Conservation (phyloP, 306 rosid genomes). For the Cicer pinnatifidum region DNA sequence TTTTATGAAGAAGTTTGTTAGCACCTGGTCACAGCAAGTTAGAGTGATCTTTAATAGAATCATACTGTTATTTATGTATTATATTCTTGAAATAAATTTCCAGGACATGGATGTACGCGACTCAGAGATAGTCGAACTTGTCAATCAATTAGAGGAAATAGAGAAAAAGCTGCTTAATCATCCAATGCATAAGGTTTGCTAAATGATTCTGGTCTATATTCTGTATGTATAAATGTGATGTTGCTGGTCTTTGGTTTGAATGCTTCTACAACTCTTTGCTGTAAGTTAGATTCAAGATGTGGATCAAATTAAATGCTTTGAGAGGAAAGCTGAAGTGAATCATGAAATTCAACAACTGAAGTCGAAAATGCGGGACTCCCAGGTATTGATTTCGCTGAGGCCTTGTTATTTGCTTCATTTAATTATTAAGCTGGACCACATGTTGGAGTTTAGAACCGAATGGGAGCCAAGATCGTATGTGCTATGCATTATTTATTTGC, state of each 20-base stretch:
- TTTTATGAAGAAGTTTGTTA: slow-evolving; percentile 1
- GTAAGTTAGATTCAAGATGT: slow-evolving; percentile 69
- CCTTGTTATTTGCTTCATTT: slow-evolving; percentile 33
- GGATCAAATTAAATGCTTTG: slow-evolving; percentile 84
- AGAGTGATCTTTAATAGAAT: slow-evolving; percentile 14
- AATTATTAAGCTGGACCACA: slow-evolving; percentile 21
- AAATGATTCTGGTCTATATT: slow-evolving; percentile 31
- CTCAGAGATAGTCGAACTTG: slow-evolving; percentile 75
- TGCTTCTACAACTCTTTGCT: slow-evolving; percentile 36
- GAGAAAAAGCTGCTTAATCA: slow-evolving; percentile 78
- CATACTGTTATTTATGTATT: background rate
- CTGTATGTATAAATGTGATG: slow-evolving; percentile 34
- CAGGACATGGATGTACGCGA: slow-evolving; percentile 93
- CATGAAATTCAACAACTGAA: slow-evolving; percentile 92
- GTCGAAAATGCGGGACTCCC: slow-evolving; percentile 96
- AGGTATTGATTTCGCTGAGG: slow-evolving; percentile 58
- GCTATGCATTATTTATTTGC: slow-evolving; percentile 7
- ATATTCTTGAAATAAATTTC: slow-evolving; percentile 39
- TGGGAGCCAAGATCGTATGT: slow-evolving; percentile 16
- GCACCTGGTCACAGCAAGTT: slow-evolving; percentile 21
- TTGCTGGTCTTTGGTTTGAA: slow-evolving; percentile 36
- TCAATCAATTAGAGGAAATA: slow-evolving; percentile 78
- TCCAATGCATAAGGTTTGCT: slow-evolving; percentile 87
- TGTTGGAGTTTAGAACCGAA: slow-evolving; percentile 20
- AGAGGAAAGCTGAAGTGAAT: slow-evolving; percentile 94